A percentile compares a stretch with the other conserved stretches of the same genome.
These are phyloP conservation scores for Zygosaccharomyces pseudobailii DNA, from an alignment of 1,139 yeast species.

Conservation along the genomic window DNA sequence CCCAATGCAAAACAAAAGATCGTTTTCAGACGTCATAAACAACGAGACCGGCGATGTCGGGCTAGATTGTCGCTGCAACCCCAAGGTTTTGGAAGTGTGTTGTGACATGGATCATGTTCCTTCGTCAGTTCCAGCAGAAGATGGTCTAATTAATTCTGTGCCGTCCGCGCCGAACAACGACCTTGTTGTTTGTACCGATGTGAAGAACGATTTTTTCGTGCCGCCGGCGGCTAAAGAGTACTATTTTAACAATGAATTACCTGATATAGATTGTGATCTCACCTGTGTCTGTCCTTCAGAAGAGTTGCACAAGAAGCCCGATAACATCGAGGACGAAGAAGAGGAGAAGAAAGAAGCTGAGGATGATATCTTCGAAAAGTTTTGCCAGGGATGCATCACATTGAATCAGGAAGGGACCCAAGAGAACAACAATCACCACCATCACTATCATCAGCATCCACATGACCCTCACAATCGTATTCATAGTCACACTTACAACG, in stretches of 20 bases:
- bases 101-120: constrained; percentile 34
- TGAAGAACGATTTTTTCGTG: neutral
- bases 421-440: constrained; percentile 8
- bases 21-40: constrained; percentile 1
- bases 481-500: neutral
- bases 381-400: constrained; percentile 25
- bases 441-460: constrained; percentile 6
- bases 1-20: neutral
- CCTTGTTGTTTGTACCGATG: constrained; percentile 5
- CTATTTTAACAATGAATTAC: constrained; percentile 16
- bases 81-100: constrained; percentile 38
- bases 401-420: constrained; percentile 11
- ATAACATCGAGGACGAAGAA: neutral
- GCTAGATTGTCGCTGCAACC: constrained; percentile 30
- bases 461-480: constrained; percentile 4
- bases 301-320: neutral
- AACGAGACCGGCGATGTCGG: constrained; percentile 5
- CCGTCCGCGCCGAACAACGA: constrained; percentile 6
- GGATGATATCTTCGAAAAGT: constrained; percentile 23
- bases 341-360: constrained; percentile 10
- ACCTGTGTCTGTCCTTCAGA: constrained; percentile 17
- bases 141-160: constrained; percentile 1
- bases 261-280: constrained; percentile 27
- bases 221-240: constrained; percentile 4
- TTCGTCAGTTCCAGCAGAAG: neutral